phyloP scores from a whole-genome alignment of 1,139 yeast genomes.

The Pichia sp. region DNA sequence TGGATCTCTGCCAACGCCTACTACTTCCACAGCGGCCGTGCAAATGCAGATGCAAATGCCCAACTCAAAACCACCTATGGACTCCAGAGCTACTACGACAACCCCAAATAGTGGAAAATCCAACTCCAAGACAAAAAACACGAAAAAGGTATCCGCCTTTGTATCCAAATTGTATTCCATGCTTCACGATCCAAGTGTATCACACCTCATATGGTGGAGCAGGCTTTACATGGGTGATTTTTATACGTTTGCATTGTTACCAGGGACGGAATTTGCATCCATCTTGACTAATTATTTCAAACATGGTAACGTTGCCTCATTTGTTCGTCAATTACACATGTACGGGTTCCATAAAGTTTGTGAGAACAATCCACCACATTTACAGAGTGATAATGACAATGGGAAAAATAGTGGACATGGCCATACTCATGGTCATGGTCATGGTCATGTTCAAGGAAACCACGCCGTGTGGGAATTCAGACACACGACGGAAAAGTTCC shows the following conservation, averaged over 20 bases:
- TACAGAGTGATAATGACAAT: constrained; percentile 7
- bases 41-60: no score
- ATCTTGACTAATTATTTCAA: constrained; percentile 62
- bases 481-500: constrained; percentile 58
- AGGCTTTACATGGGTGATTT: constrained; percentile 45
- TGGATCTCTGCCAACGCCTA: no score
- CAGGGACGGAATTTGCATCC: constrained; percentile 59
- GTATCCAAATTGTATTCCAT: constrained; percentile 56
- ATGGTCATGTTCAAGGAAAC: constrained; percentile 4
- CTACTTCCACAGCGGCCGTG: no score
- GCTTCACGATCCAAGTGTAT: constrained; percentile 46
- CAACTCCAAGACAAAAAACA: constrained; percentile 7
- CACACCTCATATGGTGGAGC: constrained; percentile 74
- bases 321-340: constrained; percentile 72
- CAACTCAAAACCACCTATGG: no score
- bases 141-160: constrained; percentile 50
- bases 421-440: constrained; percentile 1
- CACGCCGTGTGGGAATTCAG: constrained; percentile 59
- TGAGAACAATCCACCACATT: constrained; percentile 26
- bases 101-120: no score
- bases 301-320: constrained; percentile 74
- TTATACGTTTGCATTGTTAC: constrained; percentile 53
- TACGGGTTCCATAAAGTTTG: constrained; percentile 72
- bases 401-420: constrained; percentile 6
- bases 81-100: no score